Conservation (phyloP, 805 yeast species). For the Sugiyamaella smithiae region DNA sequence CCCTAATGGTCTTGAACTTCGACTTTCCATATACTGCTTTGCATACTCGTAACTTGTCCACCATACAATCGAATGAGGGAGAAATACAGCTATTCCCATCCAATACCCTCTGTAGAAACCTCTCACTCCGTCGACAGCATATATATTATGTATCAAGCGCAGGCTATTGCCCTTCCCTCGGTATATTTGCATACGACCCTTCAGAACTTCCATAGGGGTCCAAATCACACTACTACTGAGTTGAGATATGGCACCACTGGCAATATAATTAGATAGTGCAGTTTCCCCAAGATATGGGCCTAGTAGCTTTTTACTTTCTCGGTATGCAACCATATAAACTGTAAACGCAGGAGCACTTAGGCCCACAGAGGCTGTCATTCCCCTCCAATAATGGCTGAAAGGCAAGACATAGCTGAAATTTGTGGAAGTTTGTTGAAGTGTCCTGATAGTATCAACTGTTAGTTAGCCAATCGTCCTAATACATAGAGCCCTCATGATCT, state of each 20-base stretch:
- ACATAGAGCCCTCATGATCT: neutral
- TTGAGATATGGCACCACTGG: constrained; percentile 41
- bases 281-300: constrained; percentile 37
- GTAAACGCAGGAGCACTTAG: constrained; percentile 44
- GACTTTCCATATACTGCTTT: constrained; percentile 8
- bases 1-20: constrained; percentile 14
- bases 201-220: constrained; percentile 47
- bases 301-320: constrained; percentile 38
- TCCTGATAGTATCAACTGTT: constrained; percentile 40
- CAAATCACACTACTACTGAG: constrained; percentile 38
- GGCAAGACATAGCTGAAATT: constrained; percentile 38
- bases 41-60: constrained; percentile 35
- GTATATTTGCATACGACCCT: constrained; percentile 43
- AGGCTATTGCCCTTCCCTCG: constrained; percentile 13
- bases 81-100: constrained; percentile 43
- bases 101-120: constrained; percentile 79
- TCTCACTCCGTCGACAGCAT: constrained; percentile 60
- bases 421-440: constrained; percentile 41
- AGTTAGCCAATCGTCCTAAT: constrained; percentile 2
- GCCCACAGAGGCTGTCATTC: constrained; percentile 38
- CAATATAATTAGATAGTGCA: constrained; percentile 35
- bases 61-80: constrained; percentile 44
- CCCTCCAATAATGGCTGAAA: constrained; percentile 39
- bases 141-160: constrained; percentile 35
- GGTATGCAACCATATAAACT: constrained; percentile 40